Evolutionary conservation across 345 rosid species (phyloP), one percentile per base, ranked within the genome.

Genomic region (Kernera saxatilis): DNA sequence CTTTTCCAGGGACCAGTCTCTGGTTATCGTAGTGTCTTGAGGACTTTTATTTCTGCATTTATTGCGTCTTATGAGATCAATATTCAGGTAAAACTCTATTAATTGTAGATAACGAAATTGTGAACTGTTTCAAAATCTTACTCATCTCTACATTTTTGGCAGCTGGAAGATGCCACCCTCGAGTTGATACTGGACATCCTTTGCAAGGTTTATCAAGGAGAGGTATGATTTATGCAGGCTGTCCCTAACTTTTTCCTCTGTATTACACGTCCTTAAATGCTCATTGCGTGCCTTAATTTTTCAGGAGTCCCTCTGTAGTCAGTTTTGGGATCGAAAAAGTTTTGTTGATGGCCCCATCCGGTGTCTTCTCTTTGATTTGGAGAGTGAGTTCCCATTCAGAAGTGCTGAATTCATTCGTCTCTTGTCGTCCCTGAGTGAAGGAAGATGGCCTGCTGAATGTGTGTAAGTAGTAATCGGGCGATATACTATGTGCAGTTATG

Each of bases 401-500:
- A 87, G 83, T 69, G 58, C 71, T 39, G 95, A 85, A 81, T 79
- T 91, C 60, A 73, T 91, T 74, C 88, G 88, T 62, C 81, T 94
- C 69, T 78, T 94, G 78, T 85, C 96, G 57, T 83, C 95, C 71
- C 88, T 94, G 57, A 83, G 94, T 79, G 97, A 91, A 78, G 99
- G 97, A 74, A 82, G 86, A 60, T 94, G 99, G 99, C 96, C 99
- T 54, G 87, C 97, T 32, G 91, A 91, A 82, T 94, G 99, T 39
- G 97, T 88, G 99, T 93, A 81, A 87, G 98, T 83, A 54, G 43
- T 53, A 44, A 19, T 44, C 32, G 17, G 64, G 32, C 13, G 33
- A 43, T 61, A 37, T 46, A n/a, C 49, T 18, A 62, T 61, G 30
- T 36, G 44, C 41, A 2, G 21, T n/a, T 53, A 53, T 35, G 75